Percentiles rank a stretch among this genome's conserved stretches.
Conservation (phyloP, 2,329 filamentous ascomycete genomes). For the Hyphodiscus sp. region DNA sequence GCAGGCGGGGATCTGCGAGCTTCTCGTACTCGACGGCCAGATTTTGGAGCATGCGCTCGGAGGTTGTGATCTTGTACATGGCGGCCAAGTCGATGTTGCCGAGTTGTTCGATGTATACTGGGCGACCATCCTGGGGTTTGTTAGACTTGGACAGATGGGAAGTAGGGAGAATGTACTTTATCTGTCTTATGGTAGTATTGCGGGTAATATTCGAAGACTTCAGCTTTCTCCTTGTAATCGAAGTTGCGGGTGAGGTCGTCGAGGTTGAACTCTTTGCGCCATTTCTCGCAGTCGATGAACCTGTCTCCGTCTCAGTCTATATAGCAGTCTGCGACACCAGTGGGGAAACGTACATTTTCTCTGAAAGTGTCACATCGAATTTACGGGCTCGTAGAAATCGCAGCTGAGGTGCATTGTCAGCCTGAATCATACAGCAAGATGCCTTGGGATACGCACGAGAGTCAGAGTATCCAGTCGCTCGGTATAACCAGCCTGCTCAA, state of each 20-base stretch:
- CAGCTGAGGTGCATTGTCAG: slow-evolving; percentile 44
- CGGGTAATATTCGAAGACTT: slow-evolving; percentile 87
- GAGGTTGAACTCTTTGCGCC: slow-evolving; percentile 81
- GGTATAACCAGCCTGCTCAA: slow-evolving; percentile 77
- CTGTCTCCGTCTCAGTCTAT: slow-evolving; percentile 40
- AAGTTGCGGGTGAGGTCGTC: slow-evolving; percentile 76
- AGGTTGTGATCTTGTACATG: slow-evolving; percentile 89
- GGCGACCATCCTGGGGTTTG: slow-evolving; percentile 72
- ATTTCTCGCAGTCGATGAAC: slow-evolving; percentile 87
- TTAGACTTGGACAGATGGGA: slow-evolving; percentile 10
- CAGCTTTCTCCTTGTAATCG: slow-evolving; percentile 77
- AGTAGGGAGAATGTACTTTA: slow-evolving; percentile 46
- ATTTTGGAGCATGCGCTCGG: slow-evolving; percentile 93
- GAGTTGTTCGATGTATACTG: slow-evolving; percentile 93
- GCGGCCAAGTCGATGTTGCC: slow-evolving; percentile 85
- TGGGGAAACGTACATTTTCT: slow-evolving; percentile 68
- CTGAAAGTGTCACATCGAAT: slow-evolving; percentile 78
- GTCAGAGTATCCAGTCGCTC: slow-evolving; percentile 89
- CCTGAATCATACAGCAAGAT: background rate
- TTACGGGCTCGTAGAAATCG: slow-evolving; percentile 91
- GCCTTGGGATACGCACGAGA: slow-evolving; percentile 50
- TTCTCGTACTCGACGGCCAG: slow-evolving; percentile 98
- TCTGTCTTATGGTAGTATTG: slow-evolving; percentile 99
- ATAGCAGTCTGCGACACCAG: background rate
- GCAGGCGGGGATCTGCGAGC: slow-evolving; percentile 83